Base-by-base conservation (phyloP, 352 stramenopile genomes). In the Phytophthora tentaculata region DNA sequence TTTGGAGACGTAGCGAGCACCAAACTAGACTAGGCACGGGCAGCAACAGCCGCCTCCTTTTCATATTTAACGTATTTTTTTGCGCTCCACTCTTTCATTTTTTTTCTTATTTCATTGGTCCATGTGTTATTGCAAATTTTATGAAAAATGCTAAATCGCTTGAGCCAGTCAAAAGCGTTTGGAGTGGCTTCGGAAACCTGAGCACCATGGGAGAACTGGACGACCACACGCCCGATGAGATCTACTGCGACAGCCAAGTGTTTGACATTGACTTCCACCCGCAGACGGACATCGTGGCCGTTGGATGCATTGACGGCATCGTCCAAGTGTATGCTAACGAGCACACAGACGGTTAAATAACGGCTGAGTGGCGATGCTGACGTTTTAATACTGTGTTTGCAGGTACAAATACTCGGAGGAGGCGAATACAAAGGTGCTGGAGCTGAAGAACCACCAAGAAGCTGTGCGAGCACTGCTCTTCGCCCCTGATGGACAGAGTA, bases 231-330 rank as follows among this genome's bases (percentile, higher is more conserved):
- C 87, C 87, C 13, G 80, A 92, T 47, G 86, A 95, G 35, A 91
- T 96, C 55, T 75, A 77, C 59, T 90, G 86, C 69, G 66, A 76
- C 51, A 84, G 78, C 54, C 82, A 95, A 28, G 86, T 95, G 24
- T 95, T 95, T 56, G 85, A 94, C 75, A 86, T 95, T 51, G 86
- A 92, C 73, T 96, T 96, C 73, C 89, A 96, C 56, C 89, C 89
- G 35, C 60, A 76, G 32, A 58, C 77, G 19, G 71, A 92, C 47
- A 87, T 95, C 37, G 71, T 96, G 48, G 88, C 86, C 35, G 61
- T 93, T 19, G 88, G 84, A 56, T 85, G 70, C 58, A 91, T 96
- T 64, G 77, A 80, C 17, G 89, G 89, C 58, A 66, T 89, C 63
- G 86, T 96, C 57, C 75, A 96, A 94, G 72, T 94, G 82, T 95